These are phyloP conservation scores for Ogataea trehalophila DNA, from an alignment of 805 yeast species.

Conservation along the genomic window DNA sequence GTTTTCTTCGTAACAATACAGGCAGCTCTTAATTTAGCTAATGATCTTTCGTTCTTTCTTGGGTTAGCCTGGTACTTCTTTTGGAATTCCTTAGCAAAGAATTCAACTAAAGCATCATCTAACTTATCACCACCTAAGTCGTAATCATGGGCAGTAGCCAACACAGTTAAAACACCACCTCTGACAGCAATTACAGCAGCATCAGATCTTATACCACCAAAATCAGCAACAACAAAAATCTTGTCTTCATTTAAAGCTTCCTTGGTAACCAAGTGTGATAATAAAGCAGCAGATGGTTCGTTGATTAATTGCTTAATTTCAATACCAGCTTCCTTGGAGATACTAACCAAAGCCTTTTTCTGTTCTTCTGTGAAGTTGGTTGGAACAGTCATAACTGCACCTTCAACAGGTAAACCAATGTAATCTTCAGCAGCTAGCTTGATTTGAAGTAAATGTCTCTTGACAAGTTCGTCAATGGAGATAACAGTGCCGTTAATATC, in stretches of 20 bases:
- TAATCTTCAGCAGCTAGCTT: conserved; percentile 89
- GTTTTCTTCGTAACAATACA: conserved; percentile 85
- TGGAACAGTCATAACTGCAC: conserved; percentile 87
- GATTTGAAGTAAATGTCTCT: conserved; percentile 78
- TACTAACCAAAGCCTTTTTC: conserved; percentile 53
- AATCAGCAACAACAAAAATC: conserved; percentile 87
- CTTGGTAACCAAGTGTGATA: conserved; percentile 65
- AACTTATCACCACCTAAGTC: conserved; percentile 85
- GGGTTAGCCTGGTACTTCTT: conserved; percentile 82
- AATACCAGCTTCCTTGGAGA: conserved; percentile 69
- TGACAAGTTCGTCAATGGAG: conserved; percentile 71
- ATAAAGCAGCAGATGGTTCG: conserved; percentile 88
- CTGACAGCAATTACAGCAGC: conserved; percentile 91
- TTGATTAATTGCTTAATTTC: conserved; percentile 80
- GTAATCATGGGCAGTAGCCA: conserved; percentile 79
- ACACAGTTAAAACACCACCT: conserved; percentile 87
- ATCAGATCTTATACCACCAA: conserved; percentile 94
- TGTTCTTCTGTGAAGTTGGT: conserved; percentile 78
- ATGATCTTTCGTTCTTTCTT: conserved; percentile 70
- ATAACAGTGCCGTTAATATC: conserved; percentile 53
- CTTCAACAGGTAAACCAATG: conserved; percentile 74
- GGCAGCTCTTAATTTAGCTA: conserved; percentile 84
- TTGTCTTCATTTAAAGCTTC: conserved; percentile 56
- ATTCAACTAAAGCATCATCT: conserved; percentile 75
- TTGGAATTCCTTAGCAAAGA: conserved; percentile 90